Conservation (phyloP, 148 eudicot genomes). For the Silene uniflora region DNA sequence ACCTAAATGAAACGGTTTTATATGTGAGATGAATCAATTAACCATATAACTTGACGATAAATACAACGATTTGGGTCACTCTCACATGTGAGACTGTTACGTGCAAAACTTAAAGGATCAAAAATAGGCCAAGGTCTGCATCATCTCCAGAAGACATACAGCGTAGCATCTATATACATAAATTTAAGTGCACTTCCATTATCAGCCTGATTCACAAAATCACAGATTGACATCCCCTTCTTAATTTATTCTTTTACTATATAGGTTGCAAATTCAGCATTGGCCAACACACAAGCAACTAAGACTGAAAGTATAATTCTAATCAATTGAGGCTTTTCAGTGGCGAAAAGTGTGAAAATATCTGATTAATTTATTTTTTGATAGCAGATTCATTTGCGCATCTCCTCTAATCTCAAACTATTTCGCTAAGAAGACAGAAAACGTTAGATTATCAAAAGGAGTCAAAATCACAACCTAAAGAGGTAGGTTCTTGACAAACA, state of each 20-base stretch:
- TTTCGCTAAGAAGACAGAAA: background rate
- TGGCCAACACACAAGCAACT: constrained; percentile 2
- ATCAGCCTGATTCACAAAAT: background rate
- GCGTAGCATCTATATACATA: background rate
- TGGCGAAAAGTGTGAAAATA: background rate
- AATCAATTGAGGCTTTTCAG: background rate
- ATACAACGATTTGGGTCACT: too few species aligned
- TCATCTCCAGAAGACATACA: background rate
- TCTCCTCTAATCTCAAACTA: background rate
- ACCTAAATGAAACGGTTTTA: too few species aligned
- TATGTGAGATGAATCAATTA: too few species aligned
- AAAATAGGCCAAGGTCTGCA: background rate
- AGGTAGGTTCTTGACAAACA: background rate
- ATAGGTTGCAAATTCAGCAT: background rate
- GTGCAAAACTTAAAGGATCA: background rate
- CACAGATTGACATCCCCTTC: background rate
- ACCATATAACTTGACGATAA: too few species aligned
- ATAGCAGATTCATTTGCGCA: background rate
- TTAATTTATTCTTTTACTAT: background rate
- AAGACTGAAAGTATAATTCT: background rate
- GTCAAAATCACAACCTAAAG: background rate
- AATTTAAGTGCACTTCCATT: background rate
- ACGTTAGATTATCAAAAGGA: background rate
- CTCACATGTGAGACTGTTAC: too few species aligned
- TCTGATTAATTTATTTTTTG: background rate